Evolutionary conservation across 2,329 filamentous ascomycete genomes (phyloP).

Genomic region (Scedosporium apiospermum): DNA sequence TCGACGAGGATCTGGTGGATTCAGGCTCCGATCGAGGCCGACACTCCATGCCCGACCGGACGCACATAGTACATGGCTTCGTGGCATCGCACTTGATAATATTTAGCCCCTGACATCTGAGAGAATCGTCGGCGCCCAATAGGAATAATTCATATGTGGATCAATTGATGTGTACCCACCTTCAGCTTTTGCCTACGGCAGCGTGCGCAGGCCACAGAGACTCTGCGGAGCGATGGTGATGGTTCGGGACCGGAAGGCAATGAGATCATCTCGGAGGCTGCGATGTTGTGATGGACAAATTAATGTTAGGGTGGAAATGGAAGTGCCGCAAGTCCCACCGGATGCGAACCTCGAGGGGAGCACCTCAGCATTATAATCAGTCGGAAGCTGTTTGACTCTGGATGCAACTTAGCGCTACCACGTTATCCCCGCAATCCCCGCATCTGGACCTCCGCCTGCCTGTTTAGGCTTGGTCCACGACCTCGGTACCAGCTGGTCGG

Average conservation of each 20-base stretch:
- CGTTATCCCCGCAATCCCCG: neutral
- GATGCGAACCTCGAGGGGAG: neutral
- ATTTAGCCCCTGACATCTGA: neutral
- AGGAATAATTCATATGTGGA: neutral
- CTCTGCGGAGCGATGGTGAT: constrained; percentile 1
- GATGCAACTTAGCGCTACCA: neutral
- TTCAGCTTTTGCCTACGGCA: constrained; percentile 9
- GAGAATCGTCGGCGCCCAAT: neutral
- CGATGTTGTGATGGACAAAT: neutral
- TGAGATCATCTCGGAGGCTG: neutral
- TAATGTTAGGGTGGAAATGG: neutral
- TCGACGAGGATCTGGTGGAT: neutral
- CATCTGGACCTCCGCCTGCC: neutral
- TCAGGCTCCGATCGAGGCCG: constrained; percentile 1
- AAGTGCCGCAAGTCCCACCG: neutral
- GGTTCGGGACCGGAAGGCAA: constrained; percentile 1
- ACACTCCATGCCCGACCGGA: constrained; percentile 7
- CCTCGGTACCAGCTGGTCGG: neutral
- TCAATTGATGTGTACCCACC: neutral
- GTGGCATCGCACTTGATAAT: constrained; percentile 7
- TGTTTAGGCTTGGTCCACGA: neutral
- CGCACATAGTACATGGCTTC: constrained; percentile 9
- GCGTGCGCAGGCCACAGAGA: constrained; percentile 7
- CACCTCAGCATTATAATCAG: neutral
- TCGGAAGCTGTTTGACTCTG: neutral